Base-by-base conservation (phyloP, 805 yeast genomes). In the Saccharomycopsis babjevae region DNA sequence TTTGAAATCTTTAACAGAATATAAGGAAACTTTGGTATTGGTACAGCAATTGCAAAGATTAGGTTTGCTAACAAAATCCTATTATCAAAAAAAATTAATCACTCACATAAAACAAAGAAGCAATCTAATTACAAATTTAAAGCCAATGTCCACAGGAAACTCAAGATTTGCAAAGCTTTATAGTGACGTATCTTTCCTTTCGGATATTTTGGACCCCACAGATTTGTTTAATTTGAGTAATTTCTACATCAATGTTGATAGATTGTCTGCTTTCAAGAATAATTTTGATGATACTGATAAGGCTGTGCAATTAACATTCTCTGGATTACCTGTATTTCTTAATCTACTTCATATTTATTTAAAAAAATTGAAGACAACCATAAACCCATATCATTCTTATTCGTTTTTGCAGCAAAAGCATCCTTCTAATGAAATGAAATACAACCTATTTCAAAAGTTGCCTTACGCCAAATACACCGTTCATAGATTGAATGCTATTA, bases 401-500 rank as follows among this genome's bases (percentile, higher is more conserved):
- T 30, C 22, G 11, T 63, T 57, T 25, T 25, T 61, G 25, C 50
- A 59, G 16, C 42, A 56, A 16, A 42, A 57, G 43, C 11, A 57
- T 6, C 46, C 64, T 8, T 60, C 61, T 32, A 61, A 57, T 39
- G 55, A 61, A 20, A 58, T 61, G 10, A 56, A 54, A 16, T 46
- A 25, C 16, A 46, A 46, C 15, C 22, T 46, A 46, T 46, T 46
- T 13, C n/a, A 25, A 13, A 25, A 46, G 15, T 56, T 63, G 22
- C 65, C 65, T 6, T 63, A 36, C 46, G 38, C 64, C 1, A 59
- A 61, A 28, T 61, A 58, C 52, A 55, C 65, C 1, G 22, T 63
- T 42, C 65, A 63, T n/a, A 56, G 65, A 57, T 22, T 63, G 28
- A 59, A 36, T 55, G 62, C 64, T 3, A 50, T 61, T 10, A 38